These are phyloP conservation scores for Citrus medica DNA, from an alignment of 345 rosid species.

Conservation along the genomic window DNA sequence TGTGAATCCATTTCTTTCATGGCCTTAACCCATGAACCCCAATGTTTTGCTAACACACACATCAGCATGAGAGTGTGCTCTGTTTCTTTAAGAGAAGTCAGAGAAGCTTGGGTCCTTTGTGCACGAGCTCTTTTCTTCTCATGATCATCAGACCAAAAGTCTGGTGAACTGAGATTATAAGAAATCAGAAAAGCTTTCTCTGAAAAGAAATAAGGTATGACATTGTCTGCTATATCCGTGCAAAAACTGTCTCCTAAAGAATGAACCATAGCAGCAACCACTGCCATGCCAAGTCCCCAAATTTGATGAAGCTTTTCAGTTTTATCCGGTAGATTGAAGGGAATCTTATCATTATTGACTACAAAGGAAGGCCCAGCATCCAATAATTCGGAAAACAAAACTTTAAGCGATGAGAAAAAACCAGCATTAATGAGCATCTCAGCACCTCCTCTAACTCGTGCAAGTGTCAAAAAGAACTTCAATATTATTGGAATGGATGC, in stretches of 20 bases:
- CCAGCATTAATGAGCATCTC: constrained; percentile 80
- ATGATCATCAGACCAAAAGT: constrained; percentile 57
- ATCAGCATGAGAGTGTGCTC: constrained; percentile 81
- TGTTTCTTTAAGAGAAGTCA: constrained; percentile 67
- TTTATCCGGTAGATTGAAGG: constrained; percentile 31
- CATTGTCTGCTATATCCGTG: constrained; percentile 46
- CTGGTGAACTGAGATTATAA: constrained; percentile 66
- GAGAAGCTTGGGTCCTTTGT: constrained; percentile 59
- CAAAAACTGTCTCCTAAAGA: constrained; percentile 60
- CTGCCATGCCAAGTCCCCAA: constrained; percentile 88
- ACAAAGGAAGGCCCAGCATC: constrained; percentile 38
- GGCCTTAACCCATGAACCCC: constrained; percentile 70
- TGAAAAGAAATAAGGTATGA: constrained; percentile 62
- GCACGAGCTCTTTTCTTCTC: constrained; percentile 66
- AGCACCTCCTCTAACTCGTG: constrained; percentile 76
- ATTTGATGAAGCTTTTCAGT: constrained; percentile 51
- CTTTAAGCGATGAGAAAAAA: constrained; percentile 62
- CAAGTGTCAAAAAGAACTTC: constrained; percentile 74
- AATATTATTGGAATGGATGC: constrained; percentile 48
- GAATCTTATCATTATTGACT: constrained; percentile 33
- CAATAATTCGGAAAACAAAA: constrained; percentile 48
- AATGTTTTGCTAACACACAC: constrained; percentile 63
- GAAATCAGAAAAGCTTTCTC: constrained; percentile 72
- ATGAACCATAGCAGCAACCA: constrained; percentile 69
- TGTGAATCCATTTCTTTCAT: constrained; percentile 77